Base-by-base conservation (phyloP, 495 filamentous ascomycete species). In the Penicillium flavigenum region DNA sequence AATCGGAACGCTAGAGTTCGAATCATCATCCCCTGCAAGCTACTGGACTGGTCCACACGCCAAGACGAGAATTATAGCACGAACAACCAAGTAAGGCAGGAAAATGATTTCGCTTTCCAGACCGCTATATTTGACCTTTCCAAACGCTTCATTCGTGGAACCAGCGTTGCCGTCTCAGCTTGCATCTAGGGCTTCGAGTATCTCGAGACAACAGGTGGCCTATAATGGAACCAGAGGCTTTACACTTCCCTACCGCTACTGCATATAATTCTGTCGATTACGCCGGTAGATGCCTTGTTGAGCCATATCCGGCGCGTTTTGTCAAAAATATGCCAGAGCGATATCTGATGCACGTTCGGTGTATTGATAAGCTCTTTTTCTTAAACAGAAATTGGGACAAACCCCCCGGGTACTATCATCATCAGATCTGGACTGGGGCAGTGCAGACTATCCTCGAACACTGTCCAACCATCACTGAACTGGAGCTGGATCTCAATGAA, bases 61-160 rank as follows among this genome's bases (percentile, higher is more conserved):
- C 5, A 38, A 38, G 1, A 5, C 5, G 0, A 1, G 14, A 38
- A n/a, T 3, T 38, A 38, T 38, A 38, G 5, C 16, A 7, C 36
- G 2, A 6, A 0, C 36, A 38, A 38, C 36, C 36, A 38, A 38
- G 16, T 38, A 38, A 38, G 36, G 16, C 36, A 38, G 36, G 36
- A 5, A 16, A 38, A 38, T n/a, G 36, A 38, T 38, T 19, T 38
- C 32, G 47, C 47, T 50, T 51, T 51, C 38, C 48, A 51, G 34
- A 51, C 48, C 7, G 48, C 48, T 41, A 51, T 51, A 17, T 14
- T 51, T 32, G 22, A 34, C 34, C 48, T 51, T 51, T 39, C 48
- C 48, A 39, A 32, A 38, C 17, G 14, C 48, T 51, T 51, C 31
- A 51, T 10, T 51, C 48, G 16, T 51, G 48, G 48, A 22, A 29